Conservation (phyloP, 768 basidiomycete species). For the Lyophyllum decastes region DNA sequence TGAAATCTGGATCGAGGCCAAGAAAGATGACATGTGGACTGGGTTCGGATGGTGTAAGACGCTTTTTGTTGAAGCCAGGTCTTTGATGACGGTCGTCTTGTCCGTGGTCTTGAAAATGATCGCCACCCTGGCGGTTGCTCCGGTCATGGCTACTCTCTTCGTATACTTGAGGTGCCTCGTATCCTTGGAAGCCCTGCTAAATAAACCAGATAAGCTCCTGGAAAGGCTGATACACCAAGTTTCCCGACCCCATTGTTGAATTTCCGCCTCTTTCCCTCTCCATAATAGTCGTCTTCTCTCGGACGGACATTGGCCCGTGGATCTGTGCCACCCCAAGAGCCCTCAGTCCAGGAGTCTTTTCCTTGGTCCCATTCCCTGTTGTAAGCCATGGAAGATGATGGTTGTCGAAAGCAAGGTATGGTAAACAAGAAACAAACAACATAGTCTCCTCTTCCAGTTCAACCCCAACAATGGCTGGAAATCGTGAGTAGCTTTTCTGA, state of each 20-base stretch:
- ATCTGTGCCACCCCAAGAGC: conserved; percentile 41
- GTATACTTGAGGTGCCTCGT: conserved; percentile 49
- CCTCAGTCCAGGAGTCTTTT: conserved; percentile 61
- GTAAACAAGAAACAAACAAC: conserved; percentile 35
- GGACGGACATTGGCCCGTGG: conserved; percentile 44
- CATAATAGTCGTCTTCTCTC: conserved; percentile 69
- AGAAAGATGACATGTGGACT: conserved; percentile 95
- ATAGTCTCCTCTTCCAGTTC: conserved; percentile 25
- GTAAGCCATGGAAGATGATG: conserved; percentile 57
- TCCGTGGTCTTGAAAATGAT: conserved; percentile 46
- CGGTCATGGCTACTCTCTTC: conserved; percentile 43
- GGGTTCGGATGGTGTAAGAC: conserved; percentile 80
- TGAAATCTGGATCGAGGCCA: conserved; percentile 89
- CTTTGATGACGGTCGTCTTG: conserved; percentile 54
- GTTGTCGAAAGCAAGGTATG: conserved; percentile 34
- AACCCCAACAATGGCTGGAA: conserved; percentile 58
- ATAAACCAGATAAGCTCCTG: neutral
- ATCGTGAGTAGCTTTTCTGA: conserved; percentile 43
- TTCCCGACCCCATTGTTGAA: conserved; percentile 61
- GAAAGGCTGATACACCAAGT: neutral
- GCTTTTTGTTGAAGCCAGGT: conserved; percentile 63
- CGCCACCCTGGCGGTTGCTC: conserved; percentile 28
- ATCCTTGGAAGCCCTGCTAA: conserved; percentile 42
- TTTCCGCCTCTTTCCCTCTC: conserved; percentile 79
- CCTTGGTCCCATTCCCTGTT: conserved; percentile 89